These are phyloP conservation scores for Synchytrium microbalum DNA, from an alignment of 371 early-diverging fungal genomes.

Conservation along the genomic window DNA sequence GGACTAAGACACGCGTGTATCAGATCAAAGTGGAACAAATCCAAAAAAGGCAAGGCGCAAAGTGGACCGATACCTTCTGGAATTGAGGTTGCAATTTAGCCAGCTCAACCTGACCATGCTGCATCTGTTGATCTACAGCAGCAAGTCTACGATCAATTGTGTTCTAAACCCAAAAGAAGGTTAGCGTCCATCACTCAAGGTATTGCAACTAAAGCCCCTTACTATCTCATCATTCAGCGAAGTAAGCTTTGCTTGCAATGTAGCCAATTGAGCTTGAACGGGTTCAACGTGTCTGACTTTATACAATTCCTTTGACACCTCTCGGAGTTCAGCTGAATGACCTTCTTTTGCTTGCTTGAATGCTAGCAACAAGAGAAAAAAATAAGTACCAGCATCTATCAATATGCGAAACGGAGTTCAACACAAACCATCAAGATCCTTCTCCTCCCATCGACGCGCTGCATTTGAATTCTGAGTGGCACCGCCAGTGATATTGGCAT, in stretches of 20 bases:
- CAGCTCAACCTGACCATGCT: slow-evolving; percentile 16
- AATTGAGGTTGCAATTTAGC: slow-evolving; percentile 8
- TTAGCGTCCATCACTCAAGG: neutral
- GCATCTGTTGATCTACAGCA: slow-evolving; percentile 24
- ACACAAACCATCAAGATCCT: slow-evolving; percentile 59
- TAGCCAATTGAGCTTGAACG: slow-evolving; percentile 20
- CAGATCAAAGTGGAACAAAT: too few species aligned
- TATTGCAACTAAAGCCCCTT: slow-evolving; percentile 1
- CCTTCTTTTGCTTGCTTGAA: slow-evolving; percentile 62
- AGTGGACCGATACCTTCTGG: neutral
- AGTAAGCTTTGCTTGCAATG: slow-evolving; percentile 20
- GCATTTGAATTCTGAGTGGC: neutral
- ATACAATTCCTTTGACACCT: slow-evolving; percentile 62
- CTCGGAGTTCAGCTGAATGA: slow-evolving; percentile 60
- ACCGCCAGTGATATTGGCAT: slow-evolving; percentile 90
- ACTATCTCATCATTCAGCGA: slow-evolving; percentile 28
- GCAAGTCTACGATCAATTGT: slow-evolving; percentile 25
- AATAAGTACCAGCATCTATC: neutral
- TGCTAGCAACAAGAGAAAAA: slow-evolving; percentile 13
- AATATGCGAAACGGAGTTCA: neutral
- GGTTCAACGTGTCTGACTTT: slow-evolving; percentile 26
- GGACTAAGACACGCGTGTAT: too few species aligned
- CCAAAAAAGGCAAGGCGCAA: too few species aligned
- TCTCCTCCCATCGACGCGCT: slow-evolving; percentile 80
- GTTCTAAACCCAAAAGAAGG: slow-evolving; percentile 11